Evolutionary conservation across 805 yeast species (phyloP), one percentile per base, ranked within the genome.

Genomic region (Candida yuanshanica): DNA sequence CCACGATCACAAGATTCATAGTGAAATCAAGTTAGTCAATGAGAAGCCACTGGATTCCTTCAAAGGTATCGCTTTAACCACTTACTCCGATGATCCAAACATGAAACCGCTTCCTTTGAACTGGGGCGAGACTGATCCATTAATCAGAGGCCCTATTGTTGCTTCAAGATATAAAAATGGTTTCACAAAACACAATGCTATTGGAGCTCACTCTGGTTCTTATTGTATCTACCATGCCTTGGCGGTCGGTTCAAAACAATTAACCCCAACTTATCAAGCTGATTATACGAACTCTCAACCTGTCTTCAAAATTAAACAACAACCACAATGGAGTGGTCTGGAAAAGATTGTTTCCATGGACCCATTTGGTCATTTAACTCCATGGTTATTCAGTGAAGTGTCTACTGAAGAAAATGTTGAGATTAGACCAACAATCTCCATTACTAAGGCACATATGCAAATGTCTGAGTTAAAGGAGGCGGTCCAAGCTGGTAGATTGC

Each of bases 211-310:
- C 51, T 64, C 81, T 11, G 84, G 84, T 25, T 74, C 83, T 11
- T 79, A 79, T 52, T 71, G 78, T 20, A 66, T 79, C 36, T 79
- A 79, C 61, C 83, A 79, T 50, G 85, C 84, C 6, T 60, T 79
- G 42, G 82, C 83, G 5, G 73, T 78, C 36, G 84, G 74, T n/a
- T 66, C 80, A 13, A 70, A 72, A 44, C 82, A 78, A 55, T 60
- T 79, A 49, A 69, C 76, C 39, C 62, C 69, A 20, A 59, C 65
- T 41, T 77, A 79, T 53, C 59, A 60, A 36, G 79, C 85, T 21
- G 80, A 80, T 51, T 79, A 74, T 57, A 73, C 81, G 35, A 77
- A 79, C 56, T 71, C 84, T 23, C 74, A 79, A 52, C 84, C 86
- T 10, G 80, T 80, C 10, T 74, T 75, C 41, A 53, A 71, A 20